A percentile compares a stretch with the other conserved stretches of the same genome.
Evolutionary conservation across 108 stramenopile genomes (phyloP).

Genomic region (Epipyxis sp.): DNA sequence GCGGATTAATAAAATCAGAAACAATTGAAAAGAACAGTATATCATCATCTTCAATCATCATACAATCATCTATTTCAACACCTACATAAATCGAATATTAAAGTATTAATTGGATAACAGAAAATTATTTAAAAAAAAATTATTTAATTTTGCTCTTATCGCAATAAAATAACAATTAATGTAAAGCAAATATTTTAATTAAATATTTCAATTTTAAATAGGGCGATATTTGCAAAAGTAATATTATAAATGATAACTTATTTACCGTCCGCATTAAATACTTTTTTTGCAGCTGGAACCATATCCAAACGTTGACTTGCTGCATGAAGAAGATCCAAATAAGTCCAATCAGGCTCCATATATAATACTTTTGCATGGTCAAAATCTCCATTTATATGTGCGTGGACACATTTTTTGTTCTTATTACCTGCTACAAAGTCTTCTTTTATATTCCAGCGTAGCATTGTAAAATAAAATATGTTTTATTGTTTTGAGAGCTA

Average conservation of each 20-base stretch:
- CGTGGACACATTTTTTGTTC: background rate
- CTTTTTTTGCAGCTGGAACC: slow-evolving; percentile 30
- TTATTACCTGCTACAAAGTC: slow-evolving; percentile 17
- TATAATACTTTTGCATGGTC: slow-evolving; percentile 38
- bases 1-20: slow-evolving; percentile 41
- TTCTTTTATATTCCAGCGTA: slow-evolving; percentile 16
- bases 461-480: slow-evolving; percentile 1
- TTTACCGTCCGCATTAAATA: slow-evolving; percentile 50
- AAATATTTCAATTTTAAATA: background rate
- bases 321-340: slow-evolving; percentile 42
- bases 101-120: slow-evolving; percentile 2
- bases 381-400: slow-evolving; percentile 29
- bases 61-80: slow-evolving; percentile 44
- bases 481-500: no score
- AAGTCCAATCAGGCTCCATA: slow-evolving; percentile 48
- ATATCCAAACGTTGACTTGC: slow-evolving; percentile 41
- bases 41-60: slow-evolving; percentile 54
- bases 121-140: slow-evolving; percentile 18
- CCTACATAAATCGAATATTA: slow-evolving; percentile 20
- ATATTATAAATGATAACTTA: background rate
- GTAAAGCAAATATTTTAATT: background rate
- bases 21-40: slow-evolving; percentile 46
- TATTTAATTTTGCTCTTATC: no score
- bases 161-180: background rate
- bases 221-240: no score